Base-by-base conservation (phyloP, 805 yeast species). In the Candida nitratophila region DNA sequence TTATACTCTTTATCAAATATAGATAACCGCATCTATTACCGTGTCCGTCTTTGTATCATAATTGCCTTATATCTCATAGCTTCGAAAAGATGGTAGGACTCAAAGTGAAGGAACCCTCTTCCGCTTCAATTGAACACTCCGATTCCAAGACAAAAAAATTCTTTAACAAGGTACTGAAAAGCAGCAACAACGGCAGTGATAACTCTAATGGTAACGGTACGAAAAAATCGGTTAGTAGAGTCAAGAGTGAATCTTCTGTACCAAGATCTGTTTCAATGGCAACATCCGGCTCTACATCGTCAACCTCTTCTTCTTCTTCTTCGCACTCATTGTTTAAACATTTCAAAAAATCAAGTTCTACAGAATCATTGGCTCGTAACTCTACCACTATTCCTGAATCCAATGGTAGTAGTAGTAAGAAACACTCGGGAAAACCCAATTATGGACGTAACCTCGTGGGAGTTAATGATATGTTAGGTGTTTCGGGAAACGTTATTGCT, bases 221-320 rank as follows among this genome's bases (percentile, higher is more conserved):
- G 12, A 29, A 14, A 12, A 39, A 29, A 7, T 8, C 39, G 27
- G 19, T 42, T 32, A 21, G 17, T 17, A 20, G 29, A 29, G 10
- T 20, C 24, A 19, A 9, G 21, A 3, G 33, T 17, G 22, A 35
- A 20, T 9, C 24, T 29, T 22, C 39, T 37, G 33, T 41, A 44
- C 15, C 41, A 37, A 11, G 43, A 12, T 19, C 37, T 38, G 27
- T 37, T 19, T 29, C 33, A 5, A 27, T 35, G 40, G 9, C 31
- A 4, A 14, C 41, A 34, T 9, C 29, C 19, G n/a, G n/a, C n/a
- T n/a, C n/a, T 31, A 42, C 34, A 11, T 17, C 17, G 24, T 45
- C 50, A 30, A 72, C 56, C 17, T 55, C 32, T 19, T 45, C 35
- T 43, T 60, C 67, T 2, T 73, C 73, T 6, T 44, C 47, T 14